A percentile compares a stretch with the other conserved stretches of the same genome.
Conservation (phyloP, 2,329 filamentous ascomycete genomes). For the Penicillium sp. region DNA sequence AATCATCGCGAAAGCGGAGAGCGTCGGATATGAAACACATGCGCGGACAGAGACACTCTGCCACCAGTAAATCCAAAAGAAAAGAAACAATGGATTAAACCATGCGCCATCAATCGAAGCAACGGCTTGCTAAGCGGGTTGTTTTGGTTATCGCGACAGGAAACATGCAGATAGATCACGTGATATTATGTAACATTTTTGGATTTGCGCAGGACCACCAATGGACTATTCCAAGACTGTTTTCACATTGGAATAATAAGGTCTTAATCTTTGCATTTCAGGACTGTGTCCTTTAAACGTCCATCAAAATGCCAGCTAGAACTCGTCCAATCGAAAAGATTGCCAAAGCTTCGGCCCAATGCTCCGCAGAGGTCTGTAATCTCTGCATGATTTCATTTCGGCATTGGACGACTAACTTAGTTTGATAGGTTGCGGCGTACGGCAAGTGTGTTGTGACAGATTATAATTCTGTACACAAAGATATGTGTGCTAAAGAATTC, state of each 20-base stretch:
- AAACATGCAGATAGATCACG: slow-evolving; percentile 24
- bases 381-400: not conserved
- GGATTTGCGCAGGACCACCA: not conserved
- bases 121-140: slow-evolving; percentile 9
- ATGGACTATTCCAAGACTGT: not conserved
- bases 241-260: slow-evolving; percentile 1
- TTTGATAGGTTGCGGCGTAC: slow-evolving; percentile 71
- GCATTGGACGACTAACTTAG: slow-evolving; percentile 15
- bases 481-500: slow-evolving; percentile 87
- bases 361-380: slow-evolving; percentile 60
- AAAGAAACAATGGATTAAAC: slow-evolving; percentile 6
- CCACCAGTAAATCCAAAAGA: slow-evolving; percentile 3
- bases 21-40: slow-evolving; percentile 7
- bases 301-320: slow-evolving; percentile 46
- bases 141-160: slow-evolving; percentile 29
- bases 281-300: not conserved
- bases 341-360: slow-evolving; percentile 64
- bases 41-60: slow-evolving; percentile 15
- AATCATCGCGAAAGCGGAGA: slow-evolving; percentile 40
- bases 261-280: not conserved
- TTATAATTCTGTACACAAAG: slow-evolving; percentile 85
- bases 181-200: slow-evolving; percentile 23
- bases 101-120: slow-evolving; percentile 1
- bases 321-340: slow-evolving; percentile 68
- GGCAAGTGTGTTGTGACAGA: slow-evolving; percentile 89